Evolutionary conservation across 2,329 filamentous ascomycete genomes (phyloP).

Genomic region (Alternaria metachromatica): DNA sequence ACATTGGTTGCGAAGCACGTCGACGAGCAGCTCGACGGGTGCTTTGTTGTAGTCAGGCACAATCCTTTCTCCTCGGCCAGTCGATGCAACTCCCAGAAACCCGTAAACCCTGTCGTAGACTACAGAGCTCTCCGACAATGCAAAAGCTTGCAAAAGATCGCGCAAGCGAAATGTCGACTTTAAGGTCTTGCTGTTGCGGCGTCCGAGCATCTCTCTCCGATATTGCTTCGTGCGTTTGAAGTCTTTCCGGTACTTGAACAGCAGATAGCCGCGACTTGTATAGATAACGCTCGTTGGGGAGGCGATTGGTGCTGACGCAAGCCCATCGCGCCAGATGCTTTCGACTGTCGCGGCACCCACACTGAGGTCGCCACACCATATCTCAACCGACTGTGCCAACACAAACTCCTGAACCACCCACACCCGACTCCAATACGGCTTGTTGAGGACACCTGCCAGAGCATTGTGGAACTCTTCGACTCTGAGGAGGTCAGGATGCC

Average conservation of each 20-base stretch:
- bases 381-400: slow-evolving; percentile 15
- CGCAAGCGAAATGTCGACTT: slow-evolving; percentile 17
- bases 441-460: slow-evolving; percentile 10
- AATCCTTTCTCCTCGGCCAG: slow-evolving; percentile 10
- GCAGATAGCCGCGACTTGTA: slow-evolving; percentile 9
- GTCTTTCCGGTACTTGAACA: slow-evolving; percentile 19
- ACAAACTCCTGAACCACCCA: slow-evolving; percentile 25
- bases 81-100: slow-evolving; percentile 17
- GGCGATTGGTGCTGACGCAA: slow-evolving; percentile 1
- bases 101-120: slow-evolving; percentile 20
- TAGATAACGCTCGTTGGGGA: background rate
- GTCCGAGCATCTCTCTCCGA: slow-evolving; percentile 13
- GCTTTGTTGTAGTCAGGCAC: slow-evolving; percentile 17
- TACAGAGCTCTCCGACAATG: slow-evolving; percentile 14
- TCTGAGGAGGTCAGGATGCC: slow-evolving; percentile 10
- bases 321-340: slow-evolving; percentile 11
- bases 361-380: slow-evolving; percentile 17
- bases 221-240: slow-evolving; percentile 15
- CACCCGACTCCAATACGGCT: slow-evolving; percentile 17
- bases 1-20: slow-evolving; percentile 21
- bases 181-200: slow-evolving; percentile 10
- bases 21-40: slow-evolving; percentile 18
- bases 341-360: slow-evolving; percentile 13
- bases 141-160: slow-evolving; percentile 19
- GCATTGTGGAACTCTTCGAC: slow-evolving; percentile 12